Base-by-base conservation (phyloP, 352 stramenopile species). In the Phytophthora podocarpi region DNA sequence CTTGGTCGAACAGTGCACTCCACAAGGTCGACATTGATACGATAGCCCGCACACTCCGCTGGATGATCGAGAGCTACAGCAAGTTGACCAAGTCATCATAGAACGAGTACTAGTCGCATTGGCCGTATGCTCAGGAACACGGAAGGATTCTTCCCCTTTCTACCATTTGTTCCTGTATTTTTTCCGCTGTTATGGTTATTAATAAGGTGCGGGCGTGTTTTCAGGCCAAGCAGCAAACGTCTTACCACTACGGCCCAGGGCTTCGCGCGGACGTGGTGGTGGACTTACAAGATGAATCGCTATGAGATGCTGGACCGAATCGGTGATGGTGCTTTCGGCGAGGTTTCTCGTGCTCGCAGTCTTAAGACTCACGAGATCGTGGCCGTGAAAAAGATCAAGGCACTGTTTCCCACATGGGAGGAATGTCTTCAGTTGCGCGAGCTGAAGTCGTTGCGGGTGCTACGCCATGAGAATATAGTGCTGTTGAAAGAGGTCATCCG, bases 291-390 rank as follows among this genome's bases (percentile, higher is more conserved):
- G 11, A 96, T 96, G 88, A 97, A 98, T 58, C 80, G 89, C 12
- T 98, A 98, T 71, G 91, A 97, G 73, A 73, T 97, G 28, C 86
- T 96, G 9, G 93, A 98, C 62, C 76, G 83, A 41, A 71, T 98
- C 15, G 96, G 96, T 20, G 91, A 98, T 68, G 95, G 95, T 21
- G 95, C 96, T 28, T 98, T 98, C 59, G 93, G 95, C 7, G 91
- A 95, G 34, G 96, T 98, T 18, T 75, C 91, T 18, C 95, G 95
- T 55, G 95, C 95, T 12, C 81, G 93, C 13, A 98, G 89, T 67
- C 78, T 87, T 36, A 90, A 96, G 63, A 98, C 89, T 6, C 84
- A 91, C 26, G 95, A 98, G 55, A 70, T 96, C 24, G 89, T 95
- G 15, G 87, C 85, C 11, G 87, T 95, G 61, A 95, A 95, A 66